These are phyloP conservation scores for Fusarium sp. DNA, from an alignment of 2,329 filamentous ascomycete genomes.

Conservation along the genomic window DNA sequence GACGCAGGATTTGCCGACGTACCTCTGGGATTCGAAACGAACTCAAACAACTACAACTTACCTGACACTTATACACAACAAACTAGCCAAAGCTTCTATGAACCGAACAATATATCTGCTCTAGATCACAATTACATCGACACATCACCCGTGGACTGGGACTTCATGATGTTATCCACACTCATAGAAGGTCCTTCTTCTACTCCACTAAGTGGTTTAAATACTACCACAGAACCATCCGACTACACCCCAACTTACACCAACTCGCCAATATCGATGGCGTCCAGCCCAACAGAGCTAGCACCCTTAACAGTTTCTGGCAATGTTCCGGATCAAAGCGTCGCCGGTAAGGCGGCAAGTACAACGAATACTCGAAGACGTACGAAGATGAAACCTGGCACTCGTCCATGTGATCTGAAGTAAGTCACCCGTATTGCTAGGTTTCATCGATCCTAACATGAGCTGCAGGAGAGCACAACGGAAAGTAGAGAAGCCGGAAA, in stretches of 20 bases:
- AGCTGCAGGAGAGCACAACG: conserved; percentile 4
- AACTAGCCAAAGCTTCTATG: not conserved
- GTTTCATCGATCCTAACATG: not conserved
- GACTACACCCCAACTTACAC: not conserved
- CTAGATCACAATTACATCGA: not conserved
- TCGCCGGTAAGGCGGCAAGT: not conserved
- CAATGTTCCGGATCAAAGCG: not conserved
- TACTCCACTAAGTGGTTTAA: not conserved
- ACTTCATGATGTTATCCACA: not conserved
- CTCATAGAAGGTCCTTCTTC: not conserved
- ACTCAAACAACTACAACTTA: not conserved
- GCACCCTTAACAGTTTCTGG: not conserved
- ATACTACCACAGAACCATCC: not conserved
- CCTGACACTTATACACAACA: not conserved
- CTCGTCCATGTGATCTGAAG: conserved; percentile 27
- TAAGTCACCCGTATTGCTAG: not conserved
- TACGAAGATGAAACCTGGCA: conserved; percentile 9
- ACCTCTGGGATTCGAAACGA: not conserved
- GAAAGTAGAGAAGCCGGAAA: conserved; percentile 17
- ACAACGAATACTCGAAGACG: not conserved
- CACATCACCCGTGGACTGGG: not conserved
- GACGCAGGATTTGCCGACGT: conserved; percentile 30
- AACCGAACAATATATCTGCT: not conserved
- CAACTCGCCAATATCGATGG: not conserved
- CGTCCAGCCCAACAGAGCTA: not conserved